Evolutionary conservation across 441 rosid genomes (phyloP), one percentile per base, ranked within the genome.

Genomic region (Erysimum cheiri): DNA sequence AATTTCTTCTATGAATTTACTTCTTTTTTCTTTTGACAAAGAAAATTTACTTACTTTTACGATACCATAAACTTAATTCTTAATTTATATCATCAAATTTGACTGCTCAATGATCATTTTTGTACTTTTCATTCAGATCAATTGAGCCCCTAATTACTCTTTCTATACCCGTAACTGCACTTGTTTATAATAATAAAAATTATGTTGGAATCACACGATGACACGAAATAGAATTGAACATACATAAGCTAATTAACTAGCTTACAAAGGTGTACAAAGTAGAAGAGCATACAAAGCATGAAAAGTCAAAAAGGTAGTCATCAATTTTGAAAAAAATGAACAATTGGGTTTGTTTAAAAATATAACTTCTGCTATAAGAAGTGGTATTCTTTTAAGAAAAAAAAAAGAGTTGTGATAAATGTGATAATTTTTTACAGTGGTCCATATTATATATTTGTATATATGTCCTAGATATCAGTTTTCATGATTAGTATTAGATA

Each of bases 231-330:
- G 7, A 48, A 48, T 35, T 67, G 29, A 22, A 22, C 24, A 22
- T 22, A 22, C 24, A 22, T 22, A 22, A 22, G 24, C 24, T 22
- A 22, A 22, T 19, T 19, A 19, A 1, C 2, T 22, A 22, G 24
- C 24, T 22, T 22, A 22, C 24, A 22, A 22, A 22, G 24, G 71
- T 67, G 61, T 53, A 40, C 62, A 54, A 53, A 15, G 54, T 35
- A 13, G 60, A 41, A 54, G 22, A 19, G 13, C n/a, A 3, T 19
- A 47, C 35, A 15, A 57, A 47, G 60, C 40, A 70, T 32, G 68
- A 22, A 6, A 60, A 40, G 68, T 60, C 68, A 70, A 60, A 70
- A 59, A 29, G 59, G 17, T 36, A 44, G 56, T 68, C 64, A 56
- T 13, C 46, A 7, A 19, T 43, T 24, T 68, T 32, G 37, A 57